Base-by-base conservation (phyloP, 2,329 filamentous ascomycete species). In the Aaosphaeria pasadenensis region DNA sequence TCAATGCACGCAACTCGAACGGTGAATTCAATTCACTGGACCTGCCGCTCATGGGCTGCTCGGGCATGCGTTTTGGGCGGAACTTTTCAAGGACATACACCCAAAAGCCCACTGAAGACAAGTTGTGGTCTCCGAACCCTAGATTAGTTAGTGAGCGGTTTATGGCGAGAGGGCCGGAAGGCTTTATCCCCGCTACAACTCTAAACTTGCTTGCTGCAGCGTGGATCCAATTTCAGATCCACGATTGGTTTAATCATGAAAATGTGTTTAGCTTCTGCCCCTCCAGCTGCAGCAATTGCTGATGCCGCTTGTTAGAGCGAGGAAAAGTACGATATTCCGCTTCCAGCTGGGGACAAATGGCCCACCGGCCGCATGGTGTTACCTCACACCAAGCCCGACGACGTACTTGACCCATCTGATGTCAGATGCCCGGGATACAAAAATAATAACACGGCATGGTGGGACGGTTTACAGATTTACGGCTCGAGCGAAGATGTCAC, bases 181-280 rank as follows among this genome's bases (percentile, higher is more conserved):
- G 58, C 4, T 77, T 77, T 52, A 73, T 72, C 28, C 74, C 73
- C 3, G 75, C 74, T 1, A 76, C 72, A 0, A 73, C 64, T 1
- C 47, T 77, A 48, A 78, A 77, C 47, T 51, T 77, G 36, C 59
- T 77, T 5, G 74, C 74, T 3, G 74, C 74, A 11, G 74, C 74
- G 1, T 77, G 74, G 74, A 76, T 77, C n/a, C 75, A 78, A 52
- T 77, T 77, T 45, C 73, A 76, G 47, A 70, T 70, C 0, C 74
- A 77, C 46, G 17, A 45, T 42, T 54, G 53, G 52, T 58, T 57
- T 32, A 45, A 49, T 39, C 58, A 60, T 28, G 32, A 55, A 60
- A n/a, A n/a, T n/a, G n/a, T n/a, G n/a, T n/a, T n/a, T n/a, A n/a
- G n/a, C n/a, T n/a, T n/a, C n/a, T n/a, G n/a, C n/a, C n/a, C n/a